Conservation (phyloP, 148 eudicot species). For the Heliosperma pusillum region DNA sequence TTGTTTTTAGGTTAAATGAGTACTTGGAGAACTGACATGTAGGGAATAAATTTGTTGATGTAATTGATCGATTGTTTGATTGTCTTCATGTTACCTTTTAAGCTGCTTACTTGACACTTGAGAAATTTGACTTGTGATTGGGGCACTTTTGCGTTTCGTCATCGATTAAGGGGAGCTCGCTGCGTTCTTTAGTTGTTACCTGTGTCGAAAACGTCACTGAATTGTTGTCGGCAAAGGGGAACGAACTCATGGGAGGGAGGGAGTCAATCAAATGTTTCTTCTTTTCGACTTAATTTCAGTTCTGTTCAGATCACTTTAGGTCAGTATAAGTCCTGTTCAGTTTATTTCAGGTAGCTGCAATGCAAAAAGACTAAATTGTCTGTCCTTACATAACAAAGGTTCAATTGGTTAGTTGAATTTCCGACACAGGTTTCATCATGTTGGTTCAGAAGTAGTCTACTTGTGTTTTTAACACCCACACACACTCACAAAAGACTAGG, state of each 20-base stretch:
- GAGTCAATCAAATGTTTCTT: too few relatives aligned
- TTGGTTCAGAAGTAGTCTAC: background rate
- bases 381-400: too few relatives aligned
- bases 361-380: too few relatives aligned
- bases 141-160: background rate
- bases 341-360: too few relatives aligned
- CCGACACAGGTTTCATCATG: background rate
- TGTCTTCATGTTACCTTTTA: background rate
- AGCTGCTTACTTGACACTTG: background rate
- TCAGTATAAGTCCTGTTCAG: too few relatives aligned
- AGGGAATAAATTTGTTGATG: background rate
- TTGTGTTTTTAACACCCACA: background rate
- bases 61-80: conserved; percentile 13
- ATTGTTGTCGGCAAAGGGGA: background rate
- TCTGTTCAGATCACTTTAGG: too few relatives aligned
- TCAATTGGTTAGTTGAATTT: too few relatives aligned
- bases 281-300: too few relatives aligned
- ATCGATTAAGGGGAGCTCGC: too few relatives aligned
- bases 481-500: background rate
- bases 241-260: too few relatives aligned
- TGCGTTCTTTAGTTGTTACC: too few relatives aligned
- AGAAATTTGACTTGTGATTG: background rate
- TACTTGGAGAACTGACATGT: background rate
- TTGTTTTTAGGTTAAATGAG: background rate
- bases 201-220: background rate